A percentile compares a stretch with the other conserved stretches of the same genome.
These are phyloP conservation scores for Remersonia thermophila DNA, from an alignment of 2,329 filamentous ascomycete species.

Conservation along the genomic window DNA sequence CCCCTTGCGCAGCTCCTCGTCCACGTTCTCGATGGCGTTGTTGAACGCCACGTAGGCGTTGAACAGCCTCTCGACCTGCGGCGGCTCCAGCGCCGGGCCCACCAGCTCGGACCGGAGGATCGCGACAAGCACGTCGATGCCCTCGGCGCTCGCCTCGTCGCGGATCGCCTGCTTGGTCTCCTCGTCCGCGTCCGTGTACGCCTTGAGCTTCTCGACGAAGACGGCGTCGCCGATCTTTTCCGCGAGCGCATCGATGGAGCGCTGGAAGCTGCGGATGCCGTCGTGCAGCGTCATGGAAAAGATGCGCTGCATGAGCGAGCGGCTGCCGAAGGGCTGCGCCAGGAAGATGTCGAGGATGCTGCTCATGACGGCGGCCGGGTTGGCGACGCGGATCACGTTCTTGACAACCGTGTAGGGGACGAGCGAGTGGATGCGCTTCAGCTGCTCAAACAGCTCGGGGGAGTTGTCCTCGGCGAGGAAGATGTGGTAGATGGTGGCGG, in stretches of 20 bases:
- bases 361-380: conserved; percentile 95
- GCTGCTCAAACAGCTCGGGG: conserved; percentile 86
- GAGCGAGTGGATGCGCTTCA: conserved; percentile 85
- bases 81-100: conserved; percentile 53
- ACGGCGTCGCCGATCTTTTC: conserved; percentile 70
- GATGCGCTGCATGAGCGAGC: conserved; percentile 85
- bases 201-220: conserved; percentile 68
- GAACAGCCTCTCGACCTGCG: conserved; percentile 74
- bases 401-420: conserved; percentile 90
- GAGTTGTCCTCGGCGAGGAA: conserved; percentile 98
- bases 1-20: conserved; percentile 77
- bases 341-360: conserved; percentile 88
- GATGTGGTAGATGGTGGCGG: conserved; percentile 90
- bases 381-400: conserved; percentile 92
- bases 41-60: conserved; percentile 97
- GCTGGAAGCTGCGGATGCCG: conserved; percentile 76
- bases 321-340: conserved; percentile 82
- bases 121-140: conserved; percentile 74
- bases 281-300: conserved; percentile 87
- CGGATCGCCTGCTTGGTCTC: conserved; percentile 62
- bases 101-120: conserved; percentile 71
- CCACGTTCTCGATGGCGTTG: conserved; percentile 79
- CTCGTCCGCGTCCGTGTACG: conserved; percentile 66
- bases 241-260: conserved; percentile 66
- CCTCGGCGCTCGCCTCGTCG: conserved; percentile 57